Percentiles rank a stretch among this genome's conserved stretches.
Evolutionary conservation across 2,329 filamentous ascomycete species (phyloP).

Genomic region (Pyricularia grisea): DNA sequence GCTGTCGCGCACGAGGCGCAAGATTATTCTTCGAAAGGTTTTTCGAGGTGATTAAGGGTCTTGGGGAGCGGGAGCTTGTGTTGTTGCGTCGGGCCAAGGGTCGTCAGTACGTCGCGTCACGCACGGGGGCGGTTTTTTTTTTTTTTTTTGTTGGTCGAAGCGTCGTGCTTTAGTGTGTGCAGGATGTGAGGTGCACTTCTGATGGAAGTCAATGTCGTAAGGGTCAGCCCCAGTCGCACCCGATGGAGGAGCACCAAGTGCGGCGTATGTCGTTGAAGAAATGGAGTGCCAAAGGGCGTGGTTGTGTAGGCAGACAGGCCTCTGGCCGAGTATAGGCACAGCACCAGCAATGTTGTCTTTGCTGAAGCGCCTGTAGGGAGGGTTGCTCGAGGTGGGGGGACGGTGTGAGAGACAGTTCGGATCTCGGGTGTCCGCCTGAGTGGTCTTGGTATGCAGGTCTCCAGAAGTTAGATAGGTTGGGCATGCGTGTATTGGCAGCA

Average conservation of each 20-base stretch:
- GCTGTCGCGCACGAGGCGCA: neutral
- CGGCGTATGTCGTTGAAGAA: neutral
- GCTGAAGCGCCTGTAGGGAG: neutral
- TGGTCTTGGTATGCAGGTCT: neutral
- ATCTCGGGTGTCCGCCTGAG: neutral
- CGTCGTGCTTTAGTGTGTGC: constrained; percentile 1
- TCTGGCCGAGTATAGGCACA: neutral
- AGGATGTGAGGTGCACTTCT: neutral
- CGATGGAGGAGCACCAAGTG: neutral
- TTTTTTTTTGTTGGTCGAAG: neutral
- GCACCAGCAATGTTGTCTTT: neutral
- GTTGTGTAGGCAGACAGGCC: neutral
- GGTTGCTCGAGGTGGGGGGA: neutral
- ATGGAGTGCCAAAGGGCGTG: neutral
- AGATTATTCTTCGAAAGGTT: neutral
- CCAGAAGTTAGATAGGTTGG: neutral
- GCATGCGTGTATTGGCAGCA: neutral
- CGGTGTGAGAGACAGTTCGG: constrained; percentile 1
- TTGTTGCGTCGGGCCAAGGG: neutral
- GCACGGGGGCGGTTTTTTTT: too few relatives aligned
- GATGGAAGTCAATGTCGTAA: neutral
- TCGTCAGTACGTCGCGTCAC: neutral
- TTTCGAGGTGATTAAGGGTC: neutral
- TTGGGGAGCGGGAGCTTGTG: neutral
- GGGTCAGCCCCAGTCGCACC: neutral